phyloP scores from a whole-genome alignment of 2,329 filamentous ascomycete genomes.

The Helminthosporium solani region DNA sequence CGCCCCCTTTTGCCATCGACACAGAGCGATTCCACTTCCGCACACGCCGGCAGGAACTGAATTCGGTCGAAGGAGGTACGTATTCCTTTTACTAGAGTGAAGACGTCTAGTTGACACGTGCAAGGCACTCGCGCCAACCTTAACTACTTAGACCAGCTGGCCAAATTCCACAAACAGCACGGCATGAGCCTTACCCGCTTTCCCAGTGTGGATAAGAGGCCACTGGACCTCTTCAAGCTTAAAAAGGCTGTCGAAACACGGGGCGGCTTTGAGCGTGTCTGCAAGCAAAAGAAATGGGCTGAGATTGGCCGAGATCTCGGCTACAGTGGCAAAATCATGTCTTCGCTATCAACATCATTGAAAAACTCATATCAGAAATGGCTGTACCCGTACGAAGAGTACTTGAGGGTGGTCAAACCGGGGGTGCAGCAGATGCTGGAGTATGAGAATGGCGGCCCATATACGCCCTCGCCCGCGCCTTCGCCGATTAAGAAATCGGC shows the following conservation, averaged over 20 bases:
- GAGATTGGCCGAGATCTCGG: constrained; percentile 95
- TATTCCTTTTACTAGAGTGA: constrained; percentile 17
- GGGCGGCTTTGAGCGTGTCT: constrained; percentile 94
- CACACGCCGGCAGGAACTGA: constrained; percentile 92
- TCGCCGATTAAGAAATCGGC: constrained; percentile 66
- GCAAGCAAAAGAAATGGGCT: constrained; percentile 98
- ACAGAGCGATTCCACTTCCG: constrained; percentile 98
- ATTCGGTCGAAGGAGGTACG: constrained; percentile 96
- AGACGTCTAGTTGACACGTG: not conserved
- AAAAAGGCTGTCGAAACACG: constrained; percentile 96
- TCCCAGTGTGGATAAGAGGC: constrained; percentile 96
- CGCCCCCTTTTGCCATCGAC: constrained; percentile 92
- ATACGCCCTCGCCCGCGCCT: constrained; percentile 75
- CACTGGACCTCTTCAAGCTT: constrained; percentile 88
- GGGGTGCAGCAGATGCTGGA: constrained; percentile 96
- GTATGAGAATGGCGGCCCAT: constrained; percentile 85
- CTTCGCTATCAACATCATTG: constrained; percentile 91
- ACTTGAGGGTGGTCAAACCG: constrained; percentile 84
- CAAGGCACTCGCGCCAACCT: constrained; percentile 89
- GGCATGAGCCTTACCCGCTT: constrained; percentile 91
- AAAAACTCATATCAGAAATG: constrained; percentile 98
- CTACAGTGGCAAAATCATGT: constrained; percentile 99
- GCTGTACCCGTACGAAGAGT: constrained; percentile 96
- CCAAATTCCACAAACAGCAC: constrained; percentile 96
- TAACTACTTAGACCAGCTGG: constrained; percentile 90